A percentile compares a stretch with the other conserved stretches of the same genome.
phyloP scores from a whole-genome alignment of 805 yeast genomes.

The Nakazawaea ernobii region DNA sequence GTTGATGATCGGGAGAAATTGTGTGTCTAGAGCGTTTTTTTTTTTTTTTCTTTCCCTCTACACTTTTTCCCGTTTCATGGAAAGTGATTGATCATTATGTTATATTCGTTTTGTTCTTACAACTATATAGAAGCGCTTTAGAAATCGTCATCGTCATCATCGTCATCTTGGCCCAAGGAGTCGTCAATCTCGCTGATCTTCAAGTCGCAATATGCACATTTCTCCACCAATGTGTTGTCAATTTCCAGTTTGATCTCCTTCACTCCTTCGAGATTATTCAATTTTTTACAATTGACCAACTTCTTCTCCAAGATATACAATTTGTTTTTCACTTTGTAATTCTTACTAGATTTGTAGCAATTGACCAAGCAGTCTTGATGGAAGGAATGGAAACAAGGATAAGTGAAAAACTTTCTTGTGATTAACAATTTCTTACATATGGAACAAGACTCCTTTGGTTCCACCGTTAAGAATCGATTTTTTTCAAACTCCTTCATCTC shows the following conservation, averaged over 20 bases:
- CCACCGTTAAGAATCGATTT: conserved; percentile 57
- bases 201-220: conserved; percentile 73
- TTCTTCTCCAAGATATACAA: conserved; percentile 49
- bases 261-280: conserved; percentile 12
- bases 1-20: not conserved
- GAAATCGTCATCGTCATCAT: conserved; percentile 4
- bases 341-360: conserved; percentile 53
- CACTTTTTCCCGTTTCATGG: too few species aligned
- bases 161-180: not conserved
- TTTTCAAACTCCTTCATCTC: conserved; percentile 48
- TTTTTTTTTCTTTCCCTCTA: not conserved
- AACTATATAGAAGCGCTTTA: not conserved
- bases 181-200: conserved; percentile 67
- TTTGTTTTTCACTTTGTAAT: conserved; percentile 58
- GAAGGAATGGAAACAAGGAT: conserved; percentile 87
- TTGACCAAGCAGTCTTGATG: conserved; percentile 84
- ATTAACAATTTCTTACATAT: conserved; percentile 66
- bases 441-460: conserved; percentile 81
- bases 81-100: too few species aligned
- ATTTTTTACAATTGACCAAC: conserved; percentile 22
- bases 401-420: conserved; percentile 67
- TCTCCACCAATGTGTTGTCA: conserved; percentile 52
- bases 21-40: not conserved
- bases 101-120: not conserved
- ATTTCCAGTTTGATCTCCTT: conserved; percentile 37